Percentiles rank a stretch among this genome's conserved stretches.
Conservation (phyloP, 768 basidiomycete genomes). For the Hygrophoropsis aurantiaca region DNA sequence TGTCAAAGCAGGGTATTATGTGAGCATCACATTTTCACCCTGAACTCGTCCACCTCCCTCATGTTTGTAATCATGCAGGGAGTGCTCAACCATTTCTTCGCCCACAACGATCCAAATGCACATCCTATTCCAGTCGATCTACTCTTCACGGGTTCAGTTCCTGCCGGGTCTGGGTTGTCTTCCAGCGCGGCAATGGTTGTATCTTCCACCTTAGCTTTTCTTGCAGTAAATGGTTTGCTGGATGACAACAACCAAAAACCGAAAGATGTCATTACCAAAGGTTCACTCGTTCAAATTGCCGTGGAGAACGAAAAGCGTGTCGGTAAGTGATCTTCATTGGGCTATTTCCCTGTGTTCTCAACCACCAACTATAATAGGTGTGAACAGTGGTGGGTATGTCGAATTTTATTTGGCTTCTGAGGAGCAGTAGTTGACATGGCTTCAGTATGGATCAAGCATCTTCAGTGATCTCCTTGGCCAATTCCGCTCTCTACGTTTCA, state of each 20-base stretch:
- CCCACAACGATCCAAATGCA: conserved; percentile 16
- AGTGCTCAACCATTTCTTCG: conserved; percentile 64
- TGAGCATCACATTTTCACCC: conserved; percentile 34
- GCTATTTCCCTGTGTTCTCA: background rate
- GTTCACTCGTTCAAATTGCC: conserved; percentile 72
- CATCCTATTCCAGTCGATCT: conserved; percentile 66
- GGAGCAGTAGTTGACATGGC: background rate
- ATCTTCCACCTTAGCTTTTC: conserved; percentile 77
- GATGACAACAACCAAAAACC: conserved; percentile 18
- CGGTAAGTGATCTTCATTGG: conserved; percentile 36
- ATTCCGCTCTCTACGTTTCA: conserved; percentile 73
- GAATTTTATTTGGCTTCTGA: background rate
- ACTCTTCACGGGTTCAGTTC: conserved; percentile 79
- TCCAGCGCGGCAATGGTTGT: conserved; percentile 92
- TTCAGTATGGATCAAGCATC: conserved; percentile 88
- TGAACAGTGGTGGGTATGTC: conserved; percentile 75
- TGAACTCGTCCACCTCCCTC: background rate
- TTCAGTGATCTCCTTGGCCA: conserved; percentile 72
- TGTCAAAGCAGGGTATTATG: conserved; percentile 84
- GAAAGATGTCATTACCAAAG: conserved; percentile 48
- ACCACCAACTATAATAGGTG: conserved; percentile 35
- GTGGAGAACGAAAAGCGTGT: conserved; percentile 86
- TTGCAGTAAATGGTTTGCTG: conserved; percentile 72
- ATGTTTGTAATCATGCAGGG: conserved; percentile 41
- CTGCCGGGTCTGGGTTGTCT: conserved; percentile 83